Conservation (phyloP, 352 stramenopile genomes). For the Globisporangium apiculatum region DNA sequence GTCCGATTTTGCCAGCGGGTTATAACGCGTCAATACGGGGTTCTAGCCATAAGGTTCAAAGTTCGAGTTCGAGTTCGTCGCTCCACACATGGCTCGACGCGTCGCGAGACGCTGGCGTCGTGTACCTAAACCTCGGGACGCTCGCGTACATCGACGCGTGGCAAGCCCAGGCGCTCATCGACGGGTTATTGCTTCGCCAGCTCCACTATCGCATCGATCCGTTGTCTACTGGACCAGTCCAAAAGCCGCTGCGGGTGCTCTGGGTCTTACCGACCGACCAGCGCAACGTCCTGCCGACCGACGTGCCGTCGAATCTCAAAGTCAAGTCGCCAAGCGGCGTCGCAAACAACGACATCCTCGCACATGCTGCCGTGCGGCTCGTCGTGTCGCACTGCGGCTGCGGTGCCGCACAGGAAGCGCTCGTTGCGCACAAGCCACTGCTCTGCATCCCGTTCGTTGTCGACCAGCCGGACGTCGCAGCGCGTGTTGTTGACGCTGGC, state of each 20-base stretch:
- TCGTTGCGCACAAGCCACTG: constrained; percentile 73
- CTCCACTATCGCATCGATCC: background rate
- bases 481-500: constrained; percentile 66
- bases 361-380: constrained; percentile 44
- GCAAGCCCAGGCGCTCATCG: constrained; percentile 68
- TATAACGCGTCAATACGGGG: too few relatives aligned
- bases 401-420: constrained; percentile 72
- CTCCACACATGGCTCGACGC: constrained; percentile 36
- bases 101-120: constrained; percentile 23
- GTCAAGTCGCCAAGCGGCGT: constrained; percentile 55
- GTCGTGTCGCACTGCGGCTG: constrained; percentile 88
- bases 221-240: constrained; percentile 16
- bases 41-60: too few relatives aligned
- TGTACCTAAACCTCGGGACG: constrained; percentile 76
- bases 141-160: constrained; percentile 77
- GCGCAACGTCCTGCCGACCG: constrained; percentile 43
- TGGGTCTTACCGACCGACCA: constrained; percentile 77
- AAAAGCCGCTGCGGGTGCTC: constrained; percentile 44
- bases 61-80: constrained; percentile 11
- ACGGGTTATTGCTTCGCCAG: constrained; percentile 43
- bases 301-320: constrained; percentile 49
- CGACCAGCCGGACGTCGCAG: constrained; percentile 81
- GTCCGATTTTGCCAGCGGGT: constrained; percentile 46
- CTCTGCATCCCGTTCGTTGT: constrained; percentile 86
- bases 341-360: constrained; percentile 58